A percentile compares a stretch with the other conserved stretches of the same genome.
Conservation (phyloP, 148 eudicot species). For the Rhododendron vialii region DNA sequence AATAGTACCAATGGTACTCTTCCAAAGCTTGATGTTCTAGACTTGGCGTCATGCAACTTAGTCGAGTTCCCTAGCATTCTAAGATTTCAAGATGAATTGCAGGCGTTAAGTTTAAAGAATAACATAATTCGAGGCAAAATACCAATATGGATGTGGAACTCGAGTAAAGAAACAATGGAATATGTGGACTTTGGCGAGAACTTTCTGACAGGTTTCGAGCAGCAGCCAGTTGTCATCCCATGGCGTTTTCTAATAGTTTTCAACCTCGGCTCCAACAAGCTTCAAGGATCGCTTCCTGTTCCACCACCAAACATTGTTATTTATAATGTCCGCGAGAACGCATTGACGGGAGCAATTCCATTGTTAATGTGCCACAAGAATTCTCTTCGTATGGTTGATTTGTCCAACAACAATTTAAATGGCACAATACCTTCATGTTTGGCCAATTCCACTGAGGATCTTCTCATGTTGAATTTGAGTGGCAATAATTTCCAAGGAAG, state of each 20-base stretch:
- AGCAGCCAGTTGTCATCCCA: conserved; percentile 3
- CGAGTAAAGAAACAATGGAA: conserved; percentile 3
- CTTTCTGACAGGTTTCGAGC: conserved; percentile 17
- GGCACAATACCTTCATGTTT: background rate
- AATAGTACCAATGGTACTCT: background rate
- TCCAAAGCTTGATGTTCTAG: background rate
- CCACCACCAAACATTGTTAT: too few relatives aligned
- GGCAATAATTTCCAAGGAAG: background rate
- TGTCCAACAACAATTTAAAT: background rate
- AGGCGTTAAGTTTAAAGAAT: fast-evolving
- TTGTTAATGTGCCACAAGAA: background rate
- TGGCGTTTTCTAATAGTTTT: background rate
- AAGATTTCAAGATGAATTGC: background rate
- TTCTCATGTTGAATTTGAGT: background rate
- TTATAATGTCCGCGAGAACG: background rate
- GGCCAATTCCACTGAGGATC: background rate
- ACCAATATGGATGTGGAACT: conserved; percentile 21
- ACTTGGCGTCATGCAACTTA: conserved; percentile 16
- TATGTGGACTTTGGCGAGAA: background rate
- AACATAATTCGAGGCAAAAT: conserved; percentile 7
- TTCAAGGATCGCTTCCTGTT: conserved; percentile 23
- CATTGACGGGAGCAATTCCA: background rate
- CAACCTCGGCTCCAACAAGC: background rate
- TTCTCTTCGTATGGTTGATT: background rate
- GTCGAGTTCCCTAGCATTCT: conserved; percentile 17